Conservation (phyloP, 148 eudicot species). For the Camellia sinensis region DNA sequence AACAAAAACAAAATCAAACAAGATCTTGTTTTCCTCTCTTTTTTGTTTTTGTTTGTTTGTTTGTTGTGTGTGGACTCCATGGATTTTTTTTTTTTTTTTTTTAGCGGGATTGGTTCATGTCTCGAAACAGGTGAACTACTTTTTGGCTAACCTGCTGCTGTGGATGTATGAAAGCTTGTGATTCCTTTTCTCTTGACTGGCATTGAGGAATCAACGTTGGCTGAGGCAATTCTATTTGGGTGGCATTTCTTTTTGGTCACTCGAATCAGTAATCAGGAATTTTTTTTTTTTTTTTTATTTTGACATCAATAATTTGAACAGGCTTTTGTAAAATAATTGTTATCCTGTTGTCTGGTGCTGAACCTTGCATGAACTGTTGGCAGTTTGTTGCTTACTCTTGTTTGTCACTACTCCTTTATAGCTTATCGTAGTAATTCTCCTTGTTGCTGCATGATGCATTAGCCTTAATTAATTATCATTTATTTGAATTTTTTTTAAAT, state of each 20-base stretch:
- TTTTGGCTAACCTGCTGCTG: background rate
- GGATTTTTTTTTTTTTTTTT: too few relatives aligned
- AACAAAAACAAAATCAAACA: too few relatives aligned
- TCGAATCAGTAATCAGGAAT: background rate
- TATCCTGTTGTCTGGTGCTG: background rate
- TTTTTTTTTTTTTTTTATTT: background rate
- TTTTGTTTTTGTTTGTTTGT: background rate
- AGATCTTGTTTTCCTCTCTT: background rate
- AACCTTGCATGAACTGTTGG: too few relatives aligned
- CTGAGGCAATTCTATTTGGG: background rate
- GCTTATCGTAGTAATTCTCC: background rate
- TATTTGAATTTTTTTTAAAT: too few relatives aligned
- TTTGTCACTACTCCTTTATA: constrained; percentile 7
- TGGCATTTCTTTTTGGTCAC: background rate
- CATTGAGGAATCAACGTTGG: background rate
- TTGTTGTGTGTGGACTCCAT: too few relatives aligned
- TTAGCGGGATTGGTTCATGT: background rate
- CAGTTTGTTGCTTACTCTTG: background rate
- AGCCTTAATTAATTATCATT: too few relatives aligned
- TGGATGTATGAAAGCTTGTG: background rate
- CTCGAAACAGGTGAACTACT: constrained; percentile 7
- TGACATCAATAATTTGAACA: background rate
- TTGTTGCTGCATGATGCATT: background rate
- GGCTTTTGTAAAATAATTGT: background rate
- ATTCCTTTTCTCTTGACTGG: constrained; percentile 2